A percentile compares a stretch with the other conserved stretches of the same genome.
Conservation (phyloP, 2,329 filamentous ascomycete species). For the Aureobasidium melanogenum region DNA sequence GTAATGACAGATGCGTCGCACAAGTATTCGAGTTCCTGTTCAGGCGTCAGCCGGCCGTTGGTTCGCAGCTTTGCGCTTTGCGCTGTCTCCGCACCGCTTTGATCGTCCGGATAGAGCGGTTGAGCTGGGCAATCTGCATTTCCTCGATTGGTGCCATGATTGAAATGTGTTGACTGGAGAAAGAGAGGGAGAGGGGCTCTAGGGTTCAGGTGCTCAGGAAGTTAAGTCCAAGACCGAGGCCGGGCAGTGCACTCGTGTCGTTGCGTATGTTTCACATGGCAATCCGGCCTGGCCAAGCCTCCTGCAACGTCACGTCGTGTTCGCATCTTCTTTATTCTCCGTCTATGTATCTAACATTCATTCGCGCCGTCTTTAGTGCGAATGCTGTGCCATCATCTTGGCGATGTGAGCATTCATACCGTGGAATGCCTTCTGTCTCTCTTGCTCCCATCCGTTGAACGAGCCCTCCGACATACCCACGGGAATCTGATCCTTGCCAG, state of each 20-base stretch:
- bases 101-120: constrained; percentile 78
- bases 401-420: constrained; percentile 18
- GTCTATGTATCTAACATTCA: not conserved
- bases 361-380: not conserved
- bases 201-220: not conserved
- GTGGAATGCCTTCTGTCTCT: constrained; percentile 36
- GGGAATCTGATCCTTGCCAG: constrained; percentile 44
- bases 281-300: constrained; percentile 4
- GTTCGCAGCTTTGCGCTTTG: not conserved
- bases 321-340: not conserved
- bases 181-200: not conserved
- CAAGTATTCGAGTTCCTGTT: constrained; percentile 84
- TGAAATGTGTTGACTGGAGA: not conserved
- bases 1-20: constrained; percentile 73
- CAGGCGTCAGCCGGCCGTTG: not conserved
- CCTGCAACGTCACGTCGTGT: constrained; percentile 3
- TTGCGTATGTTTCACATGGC: constrained; percentile 6
- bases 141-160: constrained; percentile 30
- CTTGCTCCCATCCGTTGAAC: constrained; percentile 35
- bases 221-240: not conserved
- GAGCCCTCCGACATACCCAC: constrained; percentile 38
- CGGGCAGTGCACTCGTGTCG: constrained; percentile 1
- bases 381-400: constrained; percentile 13
- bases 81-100: constrained; percentile 56
- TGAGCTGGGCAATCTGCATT: constrained; percentile 54